Percentiles rank a stretch among this genome's conserved stretches.
Evolutionary conservation across 2,329 filamentous ascomycete genomes (phyloP).

Genomic region (Elsinoe arachidis): DNA sequence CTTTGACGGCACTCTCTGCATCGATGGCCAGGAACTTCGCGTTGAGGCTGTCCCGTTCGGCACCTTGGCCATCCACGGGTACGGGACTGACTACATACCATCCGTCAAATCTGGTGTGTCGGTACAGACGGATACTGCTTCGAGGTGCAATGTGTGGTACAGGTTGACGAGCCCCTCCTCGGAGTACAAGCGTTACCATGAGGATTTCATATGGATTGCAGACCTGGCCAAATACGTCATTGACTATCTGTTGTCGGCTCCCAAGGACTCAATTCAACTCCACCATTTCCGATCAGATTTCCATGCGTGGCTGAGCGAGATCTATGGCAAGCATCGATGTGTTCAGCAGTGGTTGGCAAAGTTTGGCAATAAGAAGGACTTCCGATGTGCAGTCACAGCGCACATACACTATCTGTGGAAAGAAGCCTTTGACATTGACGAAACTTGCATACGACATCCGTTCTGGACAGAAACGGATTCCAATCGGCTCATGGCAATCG

Average conservation of each 20-base stretch:
- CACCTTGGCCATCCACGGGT: constrained; percentile 57
- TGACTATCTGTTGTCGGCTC: constrained; percentile 51
- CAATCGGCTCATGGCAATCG: constrained; percentile 24
- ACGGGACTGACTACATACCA: constrained; percentile 46
- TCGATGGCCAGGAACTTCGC: too few relatives aligned
- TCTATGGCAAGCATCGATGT: constrained; percentile 34
- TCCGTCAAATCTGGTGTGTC: constrained; percentile 42
- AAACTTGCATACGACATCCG: constrained; percentile 21
- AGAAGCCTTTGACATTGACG: constrained; percentile 48
- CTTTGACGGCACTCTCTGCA: constrained; percentile 48
- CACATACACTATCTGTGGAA: constrained; percentile 58
- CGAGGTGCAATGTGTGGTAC: constrained; percentile 51
- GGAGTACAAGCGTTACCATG: constrained; percentile 56
- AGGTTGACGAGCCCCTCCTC: constrained; percentile 46
- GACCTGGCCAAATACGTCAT: constrained; percentile 63
- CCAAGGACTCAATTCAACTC: constrained; percentile 40
- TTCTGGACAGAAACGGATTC: constrained; percentile 33
- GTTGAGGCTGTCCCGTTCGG: constrained; percentile 48
- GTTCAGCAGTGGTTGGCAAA: constrained; percentile 50
- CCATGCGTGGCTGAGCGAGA: constrained; percentile 43
- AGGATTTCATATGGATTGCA: constrained; percentile 61
- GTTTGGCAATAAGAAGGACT: constrained; percentile 45
- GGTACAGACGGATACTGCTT: constrained; percentile 46
- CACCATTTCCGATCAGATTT: constrained; percentile 52
- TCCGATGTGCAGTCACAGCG: constrained; percentile 50